Conservation (phyloP, 768 basidiomycete genomes). For the Suillus discolor region DNA sequence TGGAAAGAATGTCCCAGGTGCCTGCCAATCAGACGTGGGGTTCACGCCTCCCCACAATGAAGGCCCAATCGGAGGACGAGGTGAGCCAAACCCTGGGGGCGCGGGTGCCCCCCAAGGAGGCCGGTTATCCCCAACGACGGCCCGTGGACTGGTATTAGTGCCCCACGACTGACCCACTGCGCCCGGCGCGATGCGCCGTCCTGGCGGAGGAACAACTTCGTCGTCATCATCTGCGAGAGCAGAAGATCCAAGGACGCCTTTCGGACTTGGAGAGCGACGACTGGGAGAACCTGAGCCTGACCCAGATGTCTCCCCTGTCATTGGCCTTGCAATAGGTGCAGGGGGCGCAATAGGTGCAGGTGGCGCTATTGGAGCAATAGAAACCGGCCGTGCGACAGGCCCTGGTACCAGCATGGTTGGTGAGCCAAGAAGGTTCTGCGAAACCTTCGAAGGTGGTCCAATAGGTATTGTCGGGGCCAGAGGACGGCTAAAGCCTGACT, state of each 20-base stretch:
- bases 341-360: constrained; percentile 73
- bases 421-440: constrained; percentile 38
- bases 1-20: constrained; percentile 47
- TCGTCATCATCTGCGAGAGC: constrained; percentile 81
- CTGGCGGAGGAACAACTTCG: constrained; percentile 63
- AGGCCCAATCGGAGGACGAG: constrained; percentile 38
- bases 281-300: constrained; percentile 65
- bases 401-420: constrained; percentile 48
- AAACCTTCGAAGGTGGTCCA: constrained; percentile 49
- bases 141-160: constrained; percentile 46
- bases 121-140: constrained; percentile 39
- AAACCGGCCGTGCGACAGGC: constrained; percentile 54
- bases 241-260: constrained; percentile 74
- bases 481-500: constrained; percentile 47
- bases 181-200: constrained; percentile 43
- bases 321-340: constrained; percentile 58
- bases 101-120: constrained; percentile 50
- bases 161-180: constrained; percentile 54
- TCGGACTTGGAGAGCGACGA: constrained; percentile 55
- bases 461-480: constrained; percentile 52
- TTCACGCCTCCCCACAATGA: constrained; percentile 46
- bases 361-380: constrained; percentile 53
- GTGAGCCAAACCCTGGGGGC: constrained; percentile 38
- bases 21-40: constrained; percentile 52
- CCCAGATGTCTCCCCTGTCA: constrained; percentile 42